These are phyloP conservation scores for Leccinum rimulosum DNA, from an alignment of 768 basidiomycete genomes.

Conservation along the genomic window DNA sequence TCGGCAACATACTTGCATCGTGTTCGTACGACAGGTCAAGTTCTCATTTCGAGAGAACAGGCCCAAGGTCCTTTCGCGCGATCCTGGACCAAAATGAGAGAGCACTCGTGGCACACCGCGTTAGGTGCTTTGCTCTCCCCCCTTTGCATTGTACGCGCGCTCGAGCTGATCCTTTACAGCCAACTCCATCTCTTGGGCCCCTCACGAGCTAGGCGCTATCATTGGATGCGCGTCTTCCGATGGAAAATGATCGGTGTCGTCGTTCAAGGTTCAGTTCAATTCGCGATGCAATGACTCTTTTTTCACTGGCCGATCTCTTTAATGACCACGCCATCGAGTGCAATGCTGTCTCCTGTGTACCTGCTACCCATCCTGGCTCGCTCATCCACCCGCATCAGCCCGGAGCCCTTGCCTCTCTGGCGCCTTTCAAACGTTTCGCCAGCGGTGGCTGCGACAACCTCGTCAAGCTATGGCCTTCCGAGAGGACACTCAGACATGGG, in stretches of 20 bases:
- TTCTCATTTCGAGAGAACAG: conserved; percentile 97
- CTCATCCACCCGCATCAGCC: conserved; percentile 70
- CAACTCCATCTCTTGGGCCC: conserved; percentile 99
- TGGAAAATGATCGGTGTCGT: conserved; percentile 93
- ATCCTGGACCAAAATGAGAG: conserved; percentile 92
- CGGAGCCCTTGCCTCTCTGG: conserved; percentile 32
- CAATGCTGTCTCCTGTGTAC: conserved; percentile 87
- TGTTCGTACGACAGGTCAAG: conserved; percentile 97
- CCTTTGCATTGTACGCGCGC: background rate
- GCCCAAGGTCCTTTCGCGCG: conserved; percentile 45
- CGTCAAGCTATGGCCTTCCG: conserved; percentile 91
- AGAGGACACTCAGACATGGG: conserved; percentile 86
- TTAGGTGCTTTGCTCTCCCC: conserved; percentile 59
- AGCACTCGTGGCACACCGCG: conserved; percentile 90
- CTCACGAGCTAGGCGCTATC: conserved; percentile 95
- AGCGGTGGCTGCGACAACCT: conserved; percentile 96
- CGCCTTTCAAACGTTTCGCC: conserved; percentile 86
- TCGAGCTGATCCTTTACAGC: conserved; percentile 44
- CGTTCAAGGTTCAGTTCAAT: conserved; percentile 75
- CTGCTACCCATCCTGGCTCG: conserved; percentile 82
- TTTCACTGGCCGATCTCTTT: conserved; percentile 75
- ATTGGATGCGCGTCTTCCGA: conserved; percentile 97
- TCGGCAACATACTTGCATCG: conserved; percentile 94
- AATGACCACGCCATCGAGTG: conserved; percentile 58
- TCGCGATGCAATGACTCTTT: background rate